These are phyloP conservation scores for Ballota nigra DNA, from an alignment of 257 asterid genomes.

Conservation along the genomic window DNA sequence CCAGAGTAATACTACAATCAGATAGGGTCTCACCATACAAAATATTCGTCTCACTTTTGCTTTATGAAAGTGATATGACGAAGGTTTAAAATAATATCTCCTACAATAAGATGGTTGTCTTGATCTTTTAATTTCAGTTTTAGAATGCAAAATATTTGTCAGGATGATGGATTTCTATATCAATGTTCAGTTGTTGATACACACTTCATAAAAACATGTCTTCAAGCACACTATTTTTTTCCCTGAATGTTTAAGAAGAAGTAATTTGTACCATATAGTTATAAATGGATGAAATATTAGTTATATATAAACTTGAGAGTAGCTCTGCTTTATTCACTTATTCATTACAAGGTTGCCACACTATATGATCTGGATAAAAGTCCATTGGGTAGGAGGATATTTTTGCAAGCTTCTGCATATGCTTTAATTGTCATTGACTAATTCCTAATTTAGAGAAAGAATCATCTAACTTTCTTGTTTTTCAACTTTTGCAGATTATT, in stretches of 20 bases:
- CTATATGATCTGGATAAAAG: not conserved
- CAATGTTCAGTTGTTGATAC: not conserved
- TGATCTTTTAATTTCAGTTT: not conserved
- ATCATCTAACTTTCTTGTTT: conserved; percentile 16
- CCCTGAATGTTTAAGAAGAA: not conserved
- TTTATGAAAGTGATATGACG: not conserved
- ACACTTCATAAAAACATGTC: not conserved
- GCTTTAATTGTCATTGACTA: conserved; percentile 9
- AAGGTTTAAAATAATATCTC: not conserved
- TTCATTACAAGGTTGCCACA: not conserved
- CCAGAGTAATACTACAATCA: not conserved
- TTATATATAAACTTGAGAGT: not conserved
- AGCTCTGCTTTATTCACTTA: not conserved
- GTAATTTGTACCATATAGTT: not conserved
- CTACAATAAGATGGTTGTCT: not conserved
- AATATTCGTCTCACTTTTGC: conserved; percentile 10
- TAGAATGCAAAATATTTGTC: not conserved
- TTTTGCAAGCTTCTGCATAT: not conserved
- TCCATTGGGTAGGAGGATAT: conserved; percentile 1
- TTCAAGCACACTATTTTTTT: not conserved
- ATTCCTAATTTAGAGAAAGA: not conserved
- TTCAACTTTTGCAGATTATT: conserved; percentile 57
- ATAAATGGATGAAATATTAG: not conserved
- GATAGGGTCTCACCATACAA: not conserved
- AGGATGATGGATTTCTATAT: not conserved